Evolutionary conservation across 495 filamentous ascomycete genomes (phyloP).

Genomic region (Aspergillus coremiiformis): DNA sequence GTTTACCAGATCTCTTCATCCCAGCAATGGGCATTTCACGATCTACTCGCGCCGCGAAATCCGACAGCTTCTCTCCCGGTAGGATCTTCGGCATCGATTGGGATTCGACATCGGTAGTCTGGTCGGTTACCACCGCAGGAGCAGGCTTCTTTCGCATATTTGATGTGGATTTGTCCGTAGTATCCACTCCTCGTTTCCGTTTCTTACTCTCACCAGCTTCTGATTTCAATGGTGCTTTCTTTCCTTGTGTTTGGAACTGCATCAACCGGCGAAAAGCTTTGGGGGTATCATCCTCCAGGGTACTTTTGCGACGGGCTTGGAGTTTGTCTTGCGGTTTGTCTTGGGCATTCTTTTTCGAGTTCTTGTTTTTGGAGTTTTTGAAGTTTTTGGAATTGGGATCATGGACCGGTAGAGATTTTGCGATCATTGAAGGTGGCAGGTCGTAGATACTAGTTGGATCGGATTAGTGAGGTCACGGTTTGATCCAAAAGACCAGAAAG

Average conservation of each 20-base stretch:
- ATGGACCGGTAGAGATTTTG: conserved; percentile 59
- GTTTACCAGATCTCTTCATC: conserved; percentile 38
- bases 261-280: conserved; percentile 79
- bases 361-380: conserved; percentile 21
- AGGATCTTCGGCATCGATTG: conserved; percentile 53
- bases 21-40: conserved; percentile 69
- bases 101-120: not conserved
- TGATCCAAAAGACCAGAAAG: not conserved
- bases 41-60: conserved; percentile 81
- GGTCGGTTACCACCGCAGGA: conserved; percentile 7
- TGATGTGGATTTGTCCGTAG: conserved; percentile 4
- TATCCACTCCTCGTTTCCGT: conserved; percentile 27
- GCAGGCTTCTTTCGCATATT: conserved; percentile 9
- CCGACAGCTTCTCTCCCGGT: conserved; percentile 72
- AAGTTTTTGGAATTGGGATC: conserved; percentile 19
- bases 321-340: conserved; percentile 16
- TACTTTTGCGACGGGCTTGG: conserved; percentile 37
- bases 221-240: conserved; percentile 52
- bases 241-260: conserved; percentile 50
- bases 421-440: conserved; percentile 65
- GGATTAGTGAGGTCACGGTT: not conserved
- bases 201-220: conserved; percentile 61
- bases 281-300: conserved; percentile 67
- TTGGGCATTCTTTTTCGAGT: conserved; percentile 4
- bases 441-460: conserved; percentile 47